Evolutionary conservation across 106 monocot genomes (phyloP), one percentile per base, ranked within the genome.

Genomic region (Dioscorea dumetorum): DNA sequence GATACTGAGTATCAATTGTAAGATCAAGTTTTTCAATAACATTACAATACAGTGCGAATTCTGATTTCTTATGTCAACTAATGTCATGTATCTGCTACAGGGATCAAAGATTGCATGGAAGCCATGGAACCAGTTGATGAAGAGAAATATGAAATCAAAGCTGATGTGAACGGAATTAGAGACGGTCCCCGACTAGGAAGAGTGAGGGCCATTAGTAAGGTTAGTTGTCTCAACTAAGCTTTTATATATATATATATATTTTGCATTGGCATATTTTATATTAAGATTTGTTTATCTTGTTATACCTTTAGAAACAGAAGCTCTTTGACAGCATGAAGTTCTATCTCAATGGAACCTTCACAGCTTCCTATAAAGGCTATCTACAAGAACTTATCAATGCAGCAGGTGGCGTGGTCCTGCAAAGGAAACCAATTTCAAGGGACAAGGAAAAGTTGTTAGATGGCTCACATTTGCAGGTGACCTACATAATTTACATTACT

Each of bases 1-100:
- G 97, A 85, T 99, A 53, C 59, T 99, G 61, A 81, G 68, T 28
- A 74, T 93, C 63, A 79, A 86, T 64, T 99, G 97, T 99, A 83
- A 90, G 97, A 53, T 16, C 23, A 50, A 24, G 63, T 50, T 63
- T 22, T 56, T 16, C 19, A 56, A 18, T 16, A 23, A 61, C 28
- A 28, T 28, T 61, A 14, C 14, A 61, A 0, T 0, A 22, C 24
- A 12, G 20, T 49, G 12, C 19, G 22, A 17, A 23, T 67, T 41
- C 16, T 4, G 4, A 12, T 65, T 62, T 32, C 23, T 33, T 72
- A 67, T 60, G 41, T 66, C 18, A 52, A 49, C 22, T 67, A 32
- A 59, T 72, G 68, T 19, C 7, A 4, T 41, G 74, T 52, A 69
- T 68, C 4, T 63, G 12, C 28, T 49, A 52, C 70, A 99, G 97